A percentile compares a stretch with the other conserved stretches of the same genome.
These are phyloP conservation scores for Jimgerdemannia lactiflua DNA, from an alignment of 192 early-diverging fungal species.

Conservation along the genomic window DNA sequence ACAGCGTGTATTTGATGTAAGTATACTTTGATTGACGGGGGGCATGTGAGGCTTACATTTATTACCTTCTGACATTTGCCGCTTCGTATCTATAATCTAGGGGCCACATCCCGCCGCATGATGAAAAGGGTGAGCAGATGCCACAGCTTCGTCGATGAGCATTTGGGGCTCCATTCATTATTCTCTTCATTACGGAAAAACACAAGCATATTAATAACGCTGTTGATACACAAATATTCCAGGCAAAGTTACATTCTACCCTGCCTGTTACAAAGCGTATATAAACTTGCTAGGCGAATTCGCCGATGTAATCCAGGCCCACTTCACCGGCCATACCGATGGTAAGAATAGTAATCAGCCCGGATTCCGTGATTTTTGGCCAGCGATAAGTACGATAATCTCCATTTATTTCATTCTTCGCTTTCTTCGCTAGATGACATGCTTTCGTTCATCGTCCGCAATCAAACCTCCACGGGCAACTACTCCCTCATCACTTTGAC, in stretches of 20 bases:
- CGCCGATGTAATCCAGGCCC: conserved; percentile 28
- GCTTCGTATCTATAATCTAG: not conserved
- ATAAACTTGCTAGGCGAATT: conserved; percentile 29
- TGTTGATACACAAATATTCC: not conserved
- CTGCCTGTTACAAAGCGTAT: conserved; percentile 20
- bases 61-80: not conserved
- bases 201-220: conserved; percentile 16
- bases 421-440: conserved; percentile 9
- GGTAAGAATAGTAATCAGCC: conserved; percentile 4
- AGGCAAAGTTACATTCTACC: conserved; percentile 14
- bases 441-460: conserved; percentile 9
- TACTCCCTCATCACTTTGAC: not conserved
- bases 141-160: no score
- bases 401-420: not conserved
- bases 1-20: conserved; percentile 23
- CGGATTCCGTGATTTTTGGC: not conserved
- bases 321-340: conserved; percentile 39
- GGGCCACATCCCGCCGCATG: conserved; percentile 25
- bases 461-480: not conserved
- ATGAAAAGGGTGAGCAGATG: no score
- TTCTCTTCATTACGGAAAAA: no score
- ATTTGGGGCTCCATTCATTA: no score
- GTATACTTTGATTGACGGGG: not conserved
- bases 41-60: no score
- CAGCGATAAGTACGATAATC: not conserved